Base-by-base conservation (phyloP, 768 basidiomycete species). In the Auriscalpium vulgare region DNA sequence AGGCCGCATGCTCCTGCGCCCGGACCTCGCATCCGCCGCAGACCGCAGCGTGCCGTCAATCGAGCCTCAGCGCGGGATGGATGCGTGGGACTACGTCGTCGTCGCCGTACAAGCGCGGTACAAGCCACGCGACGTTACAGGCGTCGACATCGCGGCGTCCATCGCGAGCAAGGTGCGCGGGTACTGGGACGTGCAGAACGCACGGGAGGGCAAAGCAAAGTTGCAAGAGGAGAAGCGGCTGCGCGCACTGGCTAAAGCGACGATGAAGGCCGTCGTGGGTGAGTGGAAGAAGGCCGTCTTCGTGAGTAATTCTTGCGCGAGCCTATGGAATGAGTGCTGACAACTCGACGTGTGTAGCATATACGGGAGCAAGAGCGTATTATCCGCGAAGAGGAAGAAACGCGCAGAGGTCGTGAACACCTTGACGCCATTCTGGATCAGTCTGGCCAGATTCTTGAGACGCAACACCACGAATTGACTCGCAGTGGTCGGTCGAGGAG, bases 281-380 rank as follows among this genome's bases (percentile, higher is more conserved):
- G 87, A 92, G 65, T 97, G 95, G 95, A 88, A 87, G 69, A 84
- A 89, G 65, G 94, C 90, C 8, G 83, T 94, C 47, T 83, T 84
- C 63, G 90, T 89, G 65, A 65, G 90, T 78, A 16, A 9, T 11
- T 14, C 17, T 47, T 36, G 8, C 19, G 14, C 29, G 29, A 29
- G 29, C 29, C 4, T 29, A 21, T 5, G 29, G 4, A 29, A 29
- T 4, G 29, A 29, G 29, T 29, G 5, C 29, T 29, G 29, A 29
- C 29, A 21, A 60, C 40, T 21, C 9, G 55, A 11, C 9, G 7
- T 47, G 29, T 53, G 16, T 59, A 90, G 88, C 82, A 90, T 69
- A 78, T 93, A 16, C 82, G 88, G 4, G 85, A 89, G 56, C 79
- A 85, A 62, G 78, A 83, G 58, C 74, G 86, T 37, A 72, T 79